phyloP scores from a whole-genome alignment of 768 basidiomycete genomes.

The Cystobasidium onofrii region DNA sequence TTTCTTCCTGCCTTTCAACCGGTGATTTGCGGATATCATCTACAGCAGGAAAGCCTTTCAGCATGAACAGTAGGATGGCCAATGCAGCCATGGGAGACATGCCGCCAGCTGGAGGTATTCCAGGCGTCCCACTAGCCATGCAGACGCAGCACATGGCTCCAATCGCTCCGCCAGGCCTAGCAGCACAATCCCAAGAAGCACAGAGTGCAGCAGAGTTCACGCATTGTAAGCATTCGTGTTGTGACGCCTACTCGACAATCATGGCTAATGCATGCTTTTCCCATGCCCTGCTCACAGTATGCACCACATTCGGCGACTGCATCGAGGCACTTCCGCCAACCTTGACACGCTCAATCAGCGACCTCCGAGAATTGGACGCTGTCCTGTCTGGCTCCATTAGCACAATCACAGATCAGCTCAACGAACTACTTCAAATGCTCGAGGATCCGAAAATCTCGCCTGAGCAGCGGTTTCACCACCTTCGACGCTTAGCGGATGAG shows the following conservation, averaged over 20 bases:
- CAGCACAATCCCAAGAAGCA: slow-evolving; percentile 7
- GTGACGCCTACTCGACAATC: neutral
- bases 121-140: neutral
- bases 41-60: neutral
- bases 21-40: neutral
- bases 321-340: slow-evolving; percentile 89
- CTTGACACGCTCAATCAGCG: slow-evolving; percentile 86
- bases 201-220: slow-evolving; percentile 29
- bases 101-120: neutral
- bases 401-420: slow-evolving; percentile 71
- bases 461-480: slow-evolving; percentile 66
- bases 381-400: slow-evolving; percentile 75
- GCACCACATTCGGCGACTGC: slow-evolving; percentile 69
- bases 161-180: neutral
- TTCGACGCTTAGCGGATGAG: slow-evolving; percentile 90
- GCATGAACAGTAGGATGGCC: neutral
- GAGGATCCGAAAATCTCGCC: slow-evolving; percentile 50
- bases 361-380: slow-evolving; percentile 96
- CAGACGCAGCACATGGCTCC: neutral
- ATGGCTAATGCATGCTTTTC: neutral
- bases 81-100: neutral
- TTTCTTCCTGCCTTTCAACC: neutral
- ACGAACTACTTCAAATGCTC: slow-evolving; percentile 65
- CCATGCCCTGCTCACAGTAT: neutral
- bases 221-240: slow-evolving; percentile 2